Evolutionary conservation across 352 stramenopile species (phyloP).

Genomic region (Globisporangium nagaii): DNA sequence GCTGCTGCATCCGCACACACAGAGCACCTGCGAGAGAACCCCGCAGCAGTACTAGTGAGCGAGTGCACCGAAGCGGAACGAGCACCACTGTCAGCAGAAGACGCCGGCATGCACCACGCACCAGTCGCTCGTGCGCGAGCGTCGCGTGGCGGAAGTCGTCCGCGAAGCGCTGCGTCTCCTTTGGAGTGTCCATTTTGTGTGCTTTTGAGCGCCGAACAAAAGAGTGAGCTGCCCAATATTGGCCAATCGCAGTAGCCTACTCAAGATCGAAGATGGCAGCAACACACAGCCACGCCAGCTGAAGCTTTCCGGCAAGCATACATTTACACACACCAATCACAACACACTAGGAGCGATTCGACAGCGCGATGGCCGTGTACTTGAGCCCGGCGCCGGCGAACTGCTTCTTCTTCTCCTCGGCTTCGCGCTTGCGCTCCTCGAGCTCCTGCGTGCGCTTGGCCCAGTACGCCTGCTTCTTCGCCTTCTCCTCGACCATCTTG

Average conservation of each 20-base stretch:
- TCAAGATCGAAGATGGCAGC: not conserved
- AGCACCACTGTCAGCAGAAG: not conserved
- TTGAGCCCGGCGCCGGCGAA: constrained; percentile 70
- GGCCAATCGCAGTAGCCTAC: not conserved
- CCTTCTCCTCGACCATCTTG: constrained; percentile 68
- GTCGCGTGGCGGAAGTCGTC: constrained; percentile 17
- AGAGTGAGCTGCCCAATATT: not conserved
- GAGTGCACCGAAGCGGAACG: not conserved
- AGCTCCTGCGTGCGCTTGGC: constrained; percentile 68
- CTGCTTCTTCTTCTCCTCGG: constrained; percentile 76
- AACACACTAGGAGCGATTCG: constrained; percentile 32
- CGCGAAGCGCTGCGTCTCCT: constrained; percentile 2
- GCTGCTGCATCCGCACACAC: constrained; percentile 26
- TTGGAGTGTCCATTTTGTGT: not conserved
- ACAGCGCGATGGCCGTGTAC: constrained; percentile 78
- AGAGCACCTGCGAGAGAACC: constrained; percentile 31
- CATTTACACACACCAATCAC: not conserved
- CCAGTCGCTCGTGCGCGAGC: constrained; percentile 35
- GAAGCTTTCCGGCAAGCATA: not conserved
- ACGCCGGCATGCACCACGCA: constrained; percentile 11
- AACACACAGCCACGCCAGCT: not conserved
- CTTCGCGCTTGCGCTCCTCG: constrained; percentile 64
- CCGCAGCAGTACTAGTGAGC: not conserved
- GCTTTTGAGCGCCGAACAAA: not conserved
- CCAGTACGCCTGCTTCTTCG: constrained; percentile 79